Evolutionary conservation across 164 flowering plant genomes (phyloP).

Genomic region (Berberis vulgaris): DNA sequence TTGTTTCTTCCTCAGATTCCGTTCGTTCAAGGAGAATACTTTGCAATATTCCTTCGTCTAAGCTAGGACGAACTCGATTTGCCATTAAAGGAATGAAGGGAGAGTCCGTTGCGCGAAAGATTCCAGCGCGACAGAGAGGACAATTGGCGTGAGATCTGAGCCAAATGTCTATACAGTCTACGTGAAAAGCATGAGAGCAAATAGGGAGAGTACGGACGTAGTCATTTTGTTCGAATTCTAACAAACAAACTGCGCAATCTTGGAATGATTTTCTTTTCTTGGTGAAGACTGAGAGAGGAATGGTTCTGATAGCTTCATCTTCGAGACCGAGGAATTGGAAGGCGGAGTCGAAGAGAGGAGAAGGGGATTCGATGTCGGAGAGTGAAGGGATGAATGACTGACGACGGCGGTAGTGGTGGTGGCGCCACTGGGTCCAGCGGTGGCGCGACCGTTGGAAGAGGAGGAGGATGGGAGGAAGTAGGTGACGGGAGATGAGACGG

Average conservation of each 20-base stretch:
- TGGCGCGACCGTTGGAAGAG: conserved; percentile 25
- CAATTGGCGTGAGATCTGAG: conserved; percentile 89
- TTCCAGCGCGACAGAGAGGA: conserved; percentile 85
- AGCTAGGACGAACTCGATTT: conserved; percentile 66
- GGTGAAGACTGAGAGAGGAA: conserved; percentile 63
- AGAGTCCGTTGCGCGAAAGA: conserved; percentile 43
- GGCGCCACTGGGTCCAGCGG: conserved; percentile 28
- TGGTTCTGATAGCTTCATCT: conserved; percentile 69
- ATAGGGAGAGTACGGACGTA: conserved; percentile 80
- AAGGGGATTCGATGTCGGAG: conserved; percentile 32
- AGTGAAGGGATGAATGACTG: conserved; percentile 2
- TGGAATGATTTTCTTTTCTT: conserved; percentile 14
- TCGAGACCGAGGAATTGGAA: conserved; percentile 67
- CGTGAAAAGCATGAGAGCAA: conserved; percentile 82
- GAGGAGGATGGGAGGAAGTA: conserved; percentile 36
- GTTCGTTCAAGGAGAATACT: conserved; percentile 25
- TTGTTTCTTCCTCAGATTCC: conserved; percentile 4
- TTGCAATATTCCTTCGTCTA: conserved; percentile 49
- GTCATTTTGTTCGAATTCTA: conserved; percentile 80
- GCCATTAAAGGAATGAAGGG: conserved; percentile 90
- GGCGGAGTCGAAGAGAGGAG: conserved; percentile 18
- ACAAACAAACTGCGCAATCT: conserved; percentile 89
- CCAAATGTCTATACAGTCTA: conserved; percentile 94
- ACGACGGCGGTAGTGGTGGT: conserved; percentile 13
- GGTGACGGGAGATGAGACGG: conserved; percentile 69